These are phyloP conservation scores for Microbotryomycetes sp. DNA, from an alignment of 1,284 basidiomycete genomes.

Conservation along the genomic window DNA sequence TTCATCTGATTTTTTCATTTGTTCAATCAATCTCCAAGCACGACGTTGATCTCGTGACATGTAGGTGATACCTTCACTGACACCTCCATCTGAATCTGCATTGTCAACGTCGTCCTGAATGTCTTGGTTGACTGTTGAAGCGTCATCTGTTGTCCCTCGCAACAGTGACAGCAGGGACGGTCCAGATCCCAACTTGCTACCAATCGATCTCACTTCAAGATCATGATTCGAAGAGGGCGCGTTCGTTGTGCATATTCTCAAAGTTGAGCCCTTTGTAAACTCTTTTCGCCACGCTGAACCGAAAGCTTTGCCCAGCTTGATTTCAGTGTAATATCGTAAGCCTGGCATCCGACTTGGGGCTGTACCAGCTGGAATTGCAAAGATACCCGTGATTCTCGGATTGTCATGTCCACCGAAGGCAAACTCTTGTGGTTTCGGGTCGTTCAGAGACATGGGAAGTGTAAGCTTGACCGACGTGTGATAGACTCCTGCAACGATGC, in stretches of 20 bases:
- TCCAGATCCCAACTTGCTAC: neutral
- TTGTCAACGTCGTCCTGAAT: neutral
- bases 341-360: slow-evolving; percentile 25
- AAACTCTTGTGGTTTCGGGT: slow-evolving; percentile 15
- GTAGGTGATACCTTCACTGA: slow-evolving; percentile 20
- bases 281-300: slow-evolving; percentile 7
- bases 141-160: neutral
- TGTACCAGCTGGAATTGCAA: slow-evolving; percentile 19
- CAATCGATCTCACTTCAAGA: neutral
- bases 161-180: neutral
- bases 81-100: slow-evolving; percentile 8
- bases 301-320: slow-evolving; percentile 17
- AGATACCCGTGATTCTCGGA: slow-evolving; percentile 14
- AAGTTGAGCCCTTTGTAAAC: neutral
- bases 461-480: slow-evolving; percentile 21
- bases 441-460: slow-evolving; percentile 17
- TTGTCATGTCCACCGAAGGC: slow-evolving; percentile 29
- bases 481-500: slow-evolving; percentile 17
- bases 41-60: slow-evolving; percentile 13
- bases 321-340: slow-evolving; percentile 11
- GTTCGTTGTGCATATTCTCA: neutral
- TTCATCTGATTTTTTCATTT: slow-evolving; percentile 24
- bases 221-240: neutral
- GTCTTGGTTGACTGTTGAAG: neutral
- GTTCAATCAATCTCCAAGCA: slow-evolving; percentile 26